phyloP scores from a whole-genome alignment of 2,329 filamentous ascomycete genomes.

The Hyphodiscus sp. region DNA sequence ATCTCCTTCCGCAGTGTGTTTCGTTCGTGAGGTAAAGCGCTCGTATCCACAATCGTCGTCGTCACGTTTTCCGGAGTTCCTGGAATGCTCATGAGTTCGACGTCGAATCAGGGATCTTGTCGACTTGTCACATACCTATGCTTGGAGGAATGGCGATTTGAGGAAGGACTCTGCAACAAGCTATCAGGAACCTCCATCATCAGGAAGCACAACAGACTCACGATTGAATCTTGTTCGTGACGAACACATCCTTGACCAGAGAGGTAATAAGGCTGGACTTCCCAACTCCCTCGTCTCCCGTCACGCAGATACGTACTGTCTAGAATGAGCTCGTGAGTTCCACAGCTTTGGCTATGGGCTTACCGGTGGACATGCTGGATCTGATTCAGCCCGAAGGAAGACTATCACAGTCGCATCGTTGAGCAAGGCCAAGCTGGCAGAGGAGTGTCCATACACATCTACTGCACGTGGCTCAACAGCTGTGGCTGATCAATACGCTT shows the following conservation, averaged over 20 bases:
- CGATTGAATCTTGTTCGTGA: conserved; percentile 89
- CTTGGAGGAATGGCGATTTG: conserved; percentile 92
- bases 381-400: conserved; percentile 23
- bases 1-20: conserved; percentile 88
- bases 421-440: background rate
- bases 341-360: background rate
- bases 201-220: no score
- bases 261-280: conserved; percentile 92
- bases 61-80: conserved; percentile 92
- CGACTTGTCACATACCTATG: conserved; percentile 41
- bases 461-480: no score
- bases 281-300: conserved; percentile 91
- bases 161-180: conserved; percentile 56
- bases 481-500: no score
- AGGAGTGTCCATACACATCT: no score
- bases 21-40: conserved; percentile 87
- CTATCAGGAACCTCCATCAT: no score
- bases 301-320: conserved; percentile 83
- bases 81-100: no score
- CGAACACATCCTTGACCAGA: conserved; percentile 94
- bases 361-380: conserved; percentile 26
- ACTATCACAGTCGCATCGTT: conserved; percentile 15
- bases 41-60: conserved; percentile 96
- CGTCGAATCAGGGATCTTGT: no score
- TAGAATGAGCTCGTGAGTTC: background rate